Evolutionary conservation across 805 yeast genomes (phyloP), one percentile per base, ranked within the genome.

Genomic region (Clavispora vitiphila): DNA sequence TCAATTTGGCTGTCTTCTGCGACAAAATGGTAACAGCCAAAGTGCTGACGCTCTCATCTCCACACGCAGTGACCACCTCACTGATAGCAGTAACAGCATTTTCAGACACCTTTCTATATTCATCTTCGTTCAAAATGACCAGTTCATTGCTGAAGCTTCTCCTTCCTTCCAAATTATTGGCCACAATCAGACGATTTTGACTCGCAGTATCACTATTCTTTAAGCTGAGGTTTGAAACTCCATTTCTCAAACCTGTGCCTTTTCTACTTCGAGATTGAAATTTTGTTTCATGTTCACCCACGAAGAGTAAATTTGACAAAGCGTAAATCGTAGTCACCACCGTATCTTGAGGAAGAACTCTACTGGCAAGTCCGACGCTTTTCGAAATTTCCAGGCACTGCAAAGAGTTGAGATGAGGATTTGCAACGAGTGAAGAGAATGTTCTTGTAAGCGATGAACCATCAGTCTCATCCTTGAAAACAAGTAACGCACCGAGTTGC

Each of bases 271-370:
- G 49, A 38, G 55, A 50, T 37, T 51, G 62, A n/a, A 57, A 45
- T 40, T 60, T 63, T 25, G 55, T 52, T 38, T 57, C 65, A 51
- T 65, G 74, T 45, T 64, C 76, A 12, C 74, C 81, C 40, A 71
- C 76, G 39, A 82, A 76, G 24, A 91, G 64, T 44, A 85, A 60
- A 57, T 93, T 93, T 15, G 86, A 79, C 48, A 91, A 71, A 0
- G 95, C 81, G 62, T 93, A 93, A 39, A 93, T 80, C 1, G 91
- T 77, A 7, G 96, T 82, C 8, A 89, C 86, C 18, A 85, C 81
- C 1, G 86, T 78, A 56, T 89, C 96, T 55, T 88, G 91, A 15
- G 89, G 78, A 40, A 85, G 67, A 8, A 78, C 76, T 42, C 75
- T 77, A 50, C 86, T 68, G 3, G 90, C 88, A 37, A 75, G 60